phyloP scores from a whole-genome alignment of 2,329 filamentous ascomycete genomes.

The Nemania diffusa region DNA sequence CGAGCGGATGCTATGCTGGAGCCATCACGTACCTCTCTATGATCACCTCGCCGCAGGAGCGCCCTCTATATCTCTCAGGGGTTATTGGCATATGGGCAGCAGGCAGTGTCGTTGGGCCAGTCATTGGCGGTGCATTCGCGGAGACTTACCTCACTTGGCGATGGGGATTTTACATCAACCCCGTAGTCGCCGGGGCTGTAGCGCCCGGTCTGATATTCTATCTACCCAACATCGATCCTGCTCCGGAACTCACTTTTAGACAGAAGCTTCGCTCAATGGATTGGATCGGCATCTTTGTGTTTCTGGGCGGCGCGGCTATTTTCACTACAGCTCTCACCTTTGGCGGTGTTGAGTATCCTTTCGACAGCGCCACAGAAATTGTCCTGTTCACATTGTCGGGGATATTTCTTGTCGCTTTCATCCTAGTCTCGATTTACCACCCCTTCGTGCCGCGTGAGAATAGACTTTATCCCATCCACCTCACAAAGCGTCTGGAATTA shows the following conservation, averaged over 20 bases:
- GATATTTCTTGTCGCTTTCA: constrained; percentile 54
- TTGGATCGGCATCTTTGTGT: constrained; percentile 56
- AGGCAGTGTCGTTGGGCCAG: constrained; percentile 54
- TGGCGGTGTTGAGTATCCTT: constrained; percentile 59
- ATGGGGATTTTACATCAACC: constrained; percentile 66
- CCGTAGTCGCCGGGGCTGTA: constrained; percentile 56
- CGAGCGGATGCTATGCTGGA: constrained; percentile 55
- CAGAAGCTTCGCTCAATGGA: constrained; percentile 51
- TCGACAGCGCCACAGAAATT: constrained; percentile 58
- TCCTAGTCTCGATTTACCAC: constrained; percentile 40
- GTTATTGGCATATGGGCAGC: constrained; percentile 47
- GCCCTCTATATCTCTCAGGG: not conserved
- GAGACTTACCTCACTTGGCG: constrained; percentile 56
- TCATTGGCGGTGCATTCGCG: constrained; percentile 61
- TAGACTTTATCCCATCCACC: constrained; percentile 58
- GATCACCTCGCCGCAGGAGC: not conserved
- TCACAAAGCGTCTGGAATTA: constrained; percentile 52
- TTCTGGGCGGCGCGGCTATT: constrained; percentile 50
- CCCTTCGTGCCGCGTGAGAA: constrained; percentile 50
- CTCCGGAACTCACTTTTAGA: constrained; percentile 42
- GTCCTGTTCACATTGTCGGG: constrained; percentile 57
- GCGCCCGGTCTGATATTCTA: constrained; percentile 49
- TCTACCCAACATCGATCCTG: constrained; percentile 41
- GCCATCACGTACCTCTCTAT: constrained; percentile 1
- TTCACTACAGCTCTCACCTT: constrained; percentile 60